Evolutionary conservation across 1,284 basidiomycete species (phyloP).

Genomic region (Stereum hirsutum): DNA sequence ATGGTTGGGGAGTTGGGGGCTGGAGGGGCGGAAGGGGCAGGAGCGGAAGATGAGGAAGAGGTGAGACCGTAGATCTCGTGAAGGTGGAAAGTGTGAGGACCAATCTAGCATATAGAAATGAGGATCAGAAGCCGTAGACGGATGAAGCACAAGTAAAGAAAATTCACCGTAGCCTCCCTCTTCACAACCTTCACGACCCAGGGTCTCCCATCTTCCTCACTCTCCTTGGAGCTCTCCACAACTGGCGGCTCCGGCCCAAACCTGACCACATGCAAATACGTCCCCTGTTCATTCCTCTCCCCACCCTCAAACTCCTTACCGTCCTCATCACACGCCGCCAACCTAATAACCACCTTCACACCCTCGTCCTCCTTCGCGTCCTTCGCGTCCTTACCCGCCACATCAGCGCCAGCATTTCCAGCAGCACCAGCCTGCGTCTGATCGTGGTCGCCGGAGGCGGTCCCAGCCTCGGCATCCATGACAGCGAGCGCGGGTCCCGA

Average conservation of each 20-base stretch:
- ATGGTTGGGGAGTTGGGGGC: conserved; percentile 21
- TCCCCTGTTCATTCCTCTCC: conserved; percentile 83
- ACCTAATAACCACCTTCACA: conserved; percentile 64
- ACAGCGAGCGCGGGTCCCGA: conserved; percentile 70
- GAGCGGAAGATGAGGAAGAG: conserved; percentile 36
- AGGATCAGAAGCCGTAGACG: conserved; percentile 7
- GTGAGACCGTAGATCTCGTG: conserved; percentile 89
- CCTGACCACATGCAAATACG: conserved; percentile 78
- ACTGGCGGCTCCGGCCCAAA: conserved; percentile 34
- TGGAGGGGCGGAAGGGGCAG: conserved; percentile 26
- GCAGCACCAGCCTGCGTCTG: too few species aligned
- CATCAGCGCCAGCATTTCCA: conserved; percentile 17
- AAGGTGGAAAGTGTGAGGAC: conserved; percentile 82
- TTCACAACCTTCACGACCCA: conserved; percentile 90
- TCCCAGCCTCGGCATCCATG: conserved; percentile 46
- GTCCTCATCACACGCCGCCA: conserved; percentile 69
- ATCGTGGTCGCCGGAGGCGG: conserved; percentile 18
- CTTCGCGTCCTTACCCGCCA: conserved; percentile 29
- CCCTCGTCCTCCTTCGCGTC: conserved; percentile 50
- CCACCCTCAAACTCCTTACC: conserved; percentile 52
- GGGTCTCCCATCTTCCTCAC: conserved; percentile 45
- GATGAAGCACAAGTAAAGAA: conserved; percentile 2
- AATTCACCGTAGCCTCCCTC: conserved; percentile 68
- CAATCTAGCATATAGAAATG: too few species aligned
- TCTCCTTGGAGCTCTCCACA: too few species aligned